Percentiles rank a stretch among this genome's conserved stretches.
Evolutionary conservation across 176 grass and related monocot genomes (phyloP).

Genomic region (Hyparrhenia diplandra): DNA sequence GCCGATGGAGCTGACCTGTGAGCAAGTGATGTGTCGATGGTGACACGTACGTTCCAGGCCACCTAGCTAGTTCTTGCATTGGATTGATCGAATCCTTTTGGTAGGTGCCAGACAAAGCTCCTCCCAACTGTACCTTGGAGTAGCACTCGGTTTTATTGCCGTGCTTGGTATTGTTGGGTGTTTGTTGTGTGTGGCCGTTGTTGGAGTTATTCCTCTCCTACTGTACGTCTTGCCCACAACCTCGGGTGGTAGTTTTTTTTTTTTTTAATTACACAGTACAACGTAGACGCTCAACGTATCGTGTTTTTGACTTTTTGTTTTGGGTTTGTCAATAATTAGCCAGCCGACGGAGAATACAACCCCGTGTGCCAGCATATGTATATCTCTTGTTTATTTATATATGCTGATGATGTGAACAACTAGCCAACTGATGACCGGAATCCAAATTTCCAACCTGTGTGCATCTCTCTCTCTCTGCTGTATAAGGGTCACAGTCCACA

Average conservation of each 20-base stretch:
- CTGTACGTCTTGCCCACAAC: not conserved
- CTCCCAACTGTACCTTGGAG: constrained; percentile 9
- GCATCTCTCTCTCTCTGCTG: too few relatives aligned
- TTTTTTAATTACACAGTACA: too few relatives aligned
- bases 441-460: too few relatives aligned
- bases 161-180: constrained; percentile 32
- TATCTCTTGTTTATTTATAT: not conserved
- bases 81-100: not conserved
- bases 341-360: not conserved
- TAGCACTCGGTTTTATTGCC: not conserved
- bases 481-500: too few relatives aligned
- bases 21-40: constrained; percentile 6
- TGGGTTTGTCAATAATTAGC: not conserved
- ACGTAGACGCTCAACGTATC: too few relatives aligned
- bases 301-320: not conserved
- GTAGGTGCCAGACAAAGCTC: constrained; percentile 16
- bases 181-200: constrained; percentile 21
- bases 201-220: not conserved
- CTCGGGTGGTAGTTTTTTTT: not conserved
- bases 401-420: not conserved
- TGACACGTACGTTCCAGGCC: not conserved
- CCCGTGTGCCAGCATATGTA: not conserved
- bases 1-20: not conserved
- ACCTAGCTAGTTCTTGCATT: not conserved
- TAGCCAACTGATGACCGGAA: not conserved